These are phyloP conservation scores for Lasiodiplodia theobromae DNA, from an alignment of 2,329 filamentous ascomycete species.

Conservation along the genomic window DNA sequence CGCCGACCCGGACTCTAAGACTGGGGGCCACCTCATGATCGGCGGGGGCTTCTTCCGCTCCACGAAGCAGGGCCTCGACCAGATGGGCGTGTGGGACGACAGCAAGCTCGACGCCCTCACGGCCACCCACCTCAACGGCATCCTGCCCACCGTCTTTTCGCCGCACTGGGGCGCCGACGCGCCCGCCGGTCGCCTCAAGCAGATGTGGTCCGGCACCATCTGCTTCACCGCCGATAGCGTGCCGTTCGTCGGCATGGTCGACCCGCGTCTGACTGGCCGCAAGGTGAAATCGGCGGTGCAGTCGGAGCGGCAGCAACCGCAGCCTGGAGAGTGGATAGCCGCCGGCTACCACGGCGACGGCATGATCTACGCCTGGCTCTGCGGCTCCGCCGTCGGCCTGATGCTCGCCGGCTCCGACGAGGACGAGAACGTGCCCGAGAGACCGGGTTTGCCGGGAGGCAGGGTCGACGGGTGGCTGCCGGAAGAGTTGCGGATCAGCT, in stretches of 20 bases:
- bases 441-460: constrained; percentile 10
- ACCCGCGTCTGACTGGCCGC: constrained; percentile 19
- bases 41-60: constrained; percentile 54
- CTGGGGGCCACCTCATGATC: constrained; percentile 52
- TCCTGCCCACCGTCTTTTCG: constrained; percentile 31
- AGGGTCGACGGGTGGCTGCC: constrained; percentile 12
- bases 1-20: constrained; percentile 49
- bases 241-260: constrained; percentile 14
- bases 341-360: constrained; percentile 36
- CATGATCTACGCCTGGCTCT: constrained; percentile 32
- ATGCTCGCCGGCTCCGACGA: constrained; percentile 16
- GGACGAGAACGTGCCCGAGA: constrained; percentile 9
- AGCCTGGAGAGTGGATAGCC: constrained; percentile 34
- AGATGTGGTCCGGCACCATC: constrained; percentile 39
- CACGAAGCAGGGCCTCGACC: constrained; percentile 32
- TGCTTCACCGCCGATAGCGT: constrained; percentile 26
- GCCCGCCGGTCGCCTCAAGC: constrained; percentile 3
- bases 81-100: constrained; percentile 48
- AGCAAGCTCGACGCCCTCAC: constrained; percentile 30
- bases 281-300: constrained; percentile 34
- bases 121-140: constrained; percentile 34
- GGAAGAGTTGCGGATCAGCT: constrained; percentile 18
- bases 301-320: constrained; percentile 32
- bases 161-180: constrained; percentile 23
- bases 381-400: constrained; percentile 14